Evolutionary conservation across 768 basidiomycete species (phyloP).

Genomic region (Serpula lacrymans): DNA sequence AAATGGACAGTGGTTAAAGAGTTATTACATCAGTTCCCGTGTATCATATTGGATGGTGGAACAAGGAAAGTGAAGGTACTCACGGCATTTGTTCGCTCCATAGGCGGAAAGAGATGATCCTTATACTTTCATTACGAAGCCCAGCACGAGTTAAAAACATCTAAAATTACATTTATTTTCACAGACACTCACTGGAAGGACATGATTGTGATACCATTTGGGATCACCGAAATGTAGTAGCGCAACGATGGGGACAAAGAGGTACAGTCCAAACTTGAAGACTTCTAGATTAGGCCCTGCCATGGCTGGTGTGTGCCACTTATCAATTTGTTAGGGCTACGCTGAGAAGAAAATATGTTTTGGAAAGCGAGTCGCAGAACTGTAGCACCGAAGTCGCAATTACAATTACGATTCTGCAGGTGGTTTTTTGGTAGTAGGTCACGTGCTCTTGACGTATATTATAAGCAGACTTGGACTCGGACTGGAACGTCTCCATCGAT

Average conservation of each 20-base stretch:
- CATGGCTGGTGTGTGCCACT: no score
- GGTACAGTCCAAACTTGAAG: conserved; percentile 86
- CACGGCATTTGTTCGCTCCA: conserved; percentile 54
- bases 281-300: conserved; percentile 82
- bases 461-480: no score
- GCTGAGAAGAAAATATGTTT: no score
- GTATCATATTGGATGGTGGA: conserved; percentile 9
- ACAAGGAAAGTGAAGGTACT: conserved; percentile 8
- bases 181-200: conserved; percentile 65
- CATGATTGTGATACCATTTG: conserved; percentile 77
- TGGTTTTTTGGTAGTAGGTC: no score
- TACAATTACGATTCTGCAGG: no score
- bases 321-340: no score
- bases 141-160: not conserved
- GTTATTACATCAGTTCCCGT: no score
- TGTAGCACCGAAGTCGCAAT: no score
- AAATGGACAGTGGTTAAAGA: conserved; percentile 1
- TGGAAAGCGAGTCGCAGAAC: no score
- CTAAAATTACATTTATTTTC: no score
- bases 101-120: conserved; percentile 65
- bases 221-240: conserved; percentile 87
- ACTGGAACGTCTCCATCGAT: no score
- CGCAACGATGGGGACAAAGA: conserved; percentile 78
- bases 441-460: no score
- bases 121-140: conserved; percentile 52